Conservation (phyloP, 164 flowering plant species). For the Aristolochia californica region DNA sequence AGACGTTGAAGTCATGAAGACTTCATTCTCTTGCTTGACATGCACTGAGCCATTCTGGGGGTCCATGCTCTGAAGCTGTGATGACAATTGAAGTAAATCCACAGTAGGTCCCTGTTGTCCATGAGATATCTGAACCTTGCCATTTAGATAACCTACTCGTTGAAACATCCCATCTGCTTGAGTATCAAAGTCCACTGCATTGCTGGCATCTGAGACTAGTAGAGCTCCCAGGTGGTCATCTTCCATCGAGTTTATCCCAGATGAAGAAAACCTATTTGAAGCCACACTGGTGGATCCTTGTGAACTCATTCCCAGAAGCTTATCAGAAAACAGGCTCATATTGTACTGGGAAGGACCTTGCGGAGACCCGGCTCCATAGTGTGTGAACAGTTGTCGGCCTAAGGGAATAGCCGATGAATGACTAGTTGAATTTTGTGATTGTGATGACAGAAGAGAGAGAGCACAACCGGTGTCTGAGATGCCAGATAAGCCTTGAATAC, state of each 20-base stretch:
- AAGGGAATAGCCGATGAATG: conserved; percentile 29
- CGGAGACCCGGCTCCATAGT: conserved; percentile 7
- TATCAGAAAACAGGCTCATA: conserved; percentile 21
- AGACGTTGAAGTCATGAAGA: conserved; percentile 10
- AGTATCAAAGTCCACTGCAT: conserved; percentile 22
- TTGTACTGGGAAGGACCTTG: conserved; percentile 14
- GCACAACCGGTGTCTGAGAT: conserved; percentile 46
- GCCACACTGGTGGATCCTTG: conserved; percentile 26
- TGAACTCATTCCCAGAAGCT: conserved; percentile 18
- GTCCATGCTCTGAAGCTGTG: conserved; percentile 51
- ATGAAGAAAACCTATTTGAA: conserved; percentile 25
- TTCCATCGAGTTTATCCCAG: conserved; percentile 21
- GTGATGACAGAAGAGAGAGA: conserved; percentile 84
- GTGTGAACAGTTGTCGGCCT: conserved; percentile 16
- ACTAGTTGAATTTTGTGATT: conserved; percentile 31
- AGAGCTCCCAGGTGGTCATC: conserved; percentile 23
- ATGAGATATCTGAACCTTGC: conserved; percentile 18
- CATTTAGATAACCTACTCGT: conserved; percentile 17
- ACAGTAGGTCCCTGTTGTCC: conserved; percentile 24
- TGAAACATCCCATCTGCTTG: conserved; percentile 21
- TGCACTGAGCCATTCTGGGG: conserved; percentile 28
- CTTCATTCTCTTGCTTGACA: conserved; percentile 30
- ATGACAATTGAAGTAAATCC: conserved; percentile 44
- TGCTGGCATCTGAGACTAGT: conserved; percentile 22
- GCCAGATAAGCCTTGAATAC: conserved; percentile 29